These are phyloP conservation scores for Ganoderma sinense DNA, from an alignment of 1,284 basidiomycete species.

Conservation along the genomic window DNA sequence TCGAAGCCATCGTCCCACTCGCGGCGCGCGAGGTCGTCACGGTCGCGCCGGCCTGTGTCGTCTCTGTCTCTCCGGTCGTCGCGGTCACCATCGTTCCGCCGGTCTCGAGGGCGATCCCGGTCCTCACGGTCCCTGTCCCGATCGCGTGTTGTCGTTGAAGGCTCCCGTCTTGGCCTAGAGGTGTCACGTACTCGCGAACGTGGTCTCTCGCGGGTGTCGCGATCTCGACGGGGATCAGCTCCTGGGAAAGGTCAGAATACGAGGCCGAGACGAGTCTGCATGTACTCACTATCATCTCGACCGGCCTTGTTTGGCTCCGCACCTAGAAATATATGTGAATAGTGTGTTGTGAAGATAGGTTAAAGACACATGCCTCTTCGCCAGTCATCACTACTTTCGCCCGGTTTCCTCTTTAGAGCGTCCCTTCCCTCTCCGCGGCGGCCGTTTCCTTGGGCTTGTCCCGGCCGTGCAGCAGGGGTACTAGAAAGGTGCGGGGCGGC, in stretches of 20 bases:
- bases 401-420: conserved; percentile 68
- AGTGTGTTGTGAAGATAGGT: neutral
- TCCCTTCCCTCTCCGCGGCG: conserved; percentile 67
- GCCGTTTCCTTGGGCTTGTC: conserved; percentile 49
- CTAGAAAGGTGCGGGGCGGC: conserved; percentile 64
- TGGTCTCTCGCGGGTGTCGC: conserved; percentile 63
- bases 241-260: conserved; percentile 39
- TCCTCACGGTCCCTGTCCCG: conserved; percentile 48
- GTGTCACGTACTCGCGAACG: conserved; percentile 68
- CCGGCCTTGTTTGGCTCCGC: conserved; percentile 57
- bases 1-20: conserved; percentile 39
- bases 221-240: conserved; percentile 61
- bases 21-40: conserved; percentile 39
- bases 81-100: conserved; percentile 41
- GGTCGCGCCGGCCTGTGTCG: conserved; percentile 43
- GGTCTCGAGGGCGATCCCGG: conserved; percentile 50
- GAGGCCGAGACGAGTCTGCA: neutral
- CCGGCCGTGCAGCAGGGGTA: conserved; percentile 49
- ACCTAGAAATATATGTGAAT: conserved; percentile 40
- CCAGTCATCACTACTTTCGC: conserved; percentile 82
- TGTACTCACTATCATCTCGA: conserved; percentile 66
- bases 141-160: conserved; percentile 56
- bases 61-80: conserved; percentile 39
- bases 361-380: conserved; percentile 63
- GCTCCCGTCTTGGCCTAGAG: conserved; percentile 63